A percentile compares a stretch with the other conserved stretches of the same genome.
These are phyloP conservation scores for Fusarium dlaminii DNA, from an alignment of 2,329 filamentous ascomycete genomes.

Conservation along the genomic window DNA sequence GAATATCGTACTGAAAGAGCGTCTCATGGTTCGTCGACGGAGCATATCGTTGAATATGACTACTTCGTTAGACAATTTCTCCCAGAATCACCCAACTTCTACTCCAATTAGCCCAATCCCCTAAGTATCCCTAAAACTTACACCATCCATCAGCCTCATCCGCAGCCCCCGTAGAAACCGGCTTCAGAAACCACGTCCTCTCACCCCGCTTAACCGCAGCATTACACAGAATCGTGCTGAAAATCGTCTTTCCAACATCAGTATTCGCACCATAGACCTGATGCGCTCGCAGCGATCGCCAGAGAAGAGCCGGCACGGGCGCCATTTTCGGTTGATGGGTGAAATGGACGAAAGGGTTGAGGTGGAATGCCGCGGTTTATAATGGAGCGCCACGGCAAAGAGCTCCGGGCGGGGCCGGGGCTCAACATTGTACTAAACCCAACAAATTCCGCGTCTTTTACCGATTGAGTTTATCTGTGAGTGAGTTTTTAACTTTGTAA, in stretches of 20 bases:
- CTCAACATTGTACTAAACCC: conserved; percentile 17
- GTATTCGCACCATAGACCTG: conserved; percentile 89
- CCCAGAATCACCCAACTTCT: background rate
- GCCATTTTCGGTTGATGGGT: conserved; percentile 47
- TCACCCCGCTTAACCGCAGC: conserved; percentile 61
- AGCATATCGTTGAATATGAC: conserved; percentile 71
- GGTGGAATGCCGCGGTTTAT: conserved; percentile 15
- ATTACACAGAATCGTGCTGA: conserved; percentile 77
- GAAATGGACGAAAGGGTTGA: background rate
- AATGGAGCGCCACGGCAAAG: background rate
- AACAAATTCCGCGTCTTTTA: conserved; percentile 17
- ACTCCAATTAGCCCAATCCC: background rate
- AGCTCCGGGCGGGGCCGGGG: conserved; percentile 3
- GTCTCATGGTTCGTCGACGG: conserved; percentile 60
- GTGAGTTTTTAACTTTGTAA: background rate
- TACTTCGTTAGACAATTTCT: conserved; percentile 43
- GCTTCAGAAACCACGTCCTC: conserved; percentile 76
- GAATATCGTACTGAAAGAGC: conserved; percentile 76
- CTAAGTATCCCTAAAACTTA: conserved; percentile 11
- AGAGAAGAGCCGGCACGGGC: conserved; percentile 69
- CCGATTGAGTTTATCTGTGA: background rate
- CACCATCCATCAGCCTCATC: conserved; percentile 78
- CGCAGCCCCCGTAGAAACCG: conserved; percentile 78
- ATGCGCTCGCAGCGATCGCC: conserved; percentile 73
- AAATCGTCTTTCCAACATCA: conserved; percentile 84